These are phyloP conservation scores for Ophiostoma angusticollis DNA, from an alignment of 2,329 filamentous ascomycete genomes.

Conservation along the genomic window DNA sequence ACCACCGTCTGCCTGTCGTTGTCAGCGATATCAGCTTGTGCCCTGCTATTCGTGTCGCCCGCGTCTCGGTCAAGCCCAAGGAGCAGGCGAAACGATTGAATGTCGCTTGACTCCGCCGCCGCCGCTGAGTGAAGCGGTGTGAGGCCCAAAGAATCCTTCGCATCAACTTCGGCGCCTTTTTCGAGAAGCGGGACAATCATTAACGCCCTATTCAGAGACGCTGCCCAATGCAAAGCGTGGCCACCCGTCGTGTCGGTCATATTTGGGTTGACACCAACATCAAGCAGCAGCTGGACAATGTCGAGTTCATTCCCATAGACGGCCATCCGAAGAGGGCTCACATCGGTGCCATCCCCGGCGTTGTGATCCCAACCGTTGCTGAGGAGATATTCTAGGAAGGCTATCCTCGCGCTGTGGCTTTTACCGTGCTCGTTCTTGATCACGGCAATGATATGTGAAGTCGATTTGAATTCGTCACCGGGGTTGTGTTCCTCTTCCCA, in stretches of 20 bases:
- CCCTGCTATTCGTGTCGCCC: neutral
- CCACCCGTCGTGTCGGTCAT: neutral
- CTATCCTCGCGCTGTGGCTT: neutral
- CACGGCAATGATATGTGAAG: neutral
- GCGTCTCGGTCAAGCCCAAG: neutral
- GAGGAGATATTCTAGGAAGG: constrained; percentile 4
- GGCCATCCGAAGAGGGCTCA: constrained; percentile 1
- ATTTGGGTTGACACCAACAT: constrained; percentile 4
- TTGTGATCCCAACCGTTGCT: neutral
- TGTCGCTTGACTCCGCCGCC: neutral
- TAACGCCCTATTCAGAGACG: neutral
- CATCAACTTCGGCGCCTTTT: neutral
- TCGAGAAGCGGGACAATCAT: neutral
- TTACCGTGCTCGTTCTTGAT: neutral
- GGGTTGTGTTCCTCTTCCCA: constrained; percentile 1
- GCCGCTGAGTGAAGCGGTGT: neutral
- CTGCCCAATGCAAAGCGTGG: neutral
- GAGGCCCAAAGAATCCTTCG: neutral
- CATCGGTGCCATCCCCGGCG: neutral
- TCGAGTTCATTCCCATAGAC: neutral
- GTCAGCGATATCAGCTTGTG: neutral
- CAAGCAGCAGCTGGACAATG: constrained; percentile 2
- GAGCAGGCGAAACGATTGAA: neutral
- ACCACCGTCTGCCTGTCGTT: neutral
- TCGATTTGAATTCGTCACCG: neutral